Base-by-base conservation (phyloP, 176 grass and related monocot species). In the Alopecurus myosuroides region DNA sequence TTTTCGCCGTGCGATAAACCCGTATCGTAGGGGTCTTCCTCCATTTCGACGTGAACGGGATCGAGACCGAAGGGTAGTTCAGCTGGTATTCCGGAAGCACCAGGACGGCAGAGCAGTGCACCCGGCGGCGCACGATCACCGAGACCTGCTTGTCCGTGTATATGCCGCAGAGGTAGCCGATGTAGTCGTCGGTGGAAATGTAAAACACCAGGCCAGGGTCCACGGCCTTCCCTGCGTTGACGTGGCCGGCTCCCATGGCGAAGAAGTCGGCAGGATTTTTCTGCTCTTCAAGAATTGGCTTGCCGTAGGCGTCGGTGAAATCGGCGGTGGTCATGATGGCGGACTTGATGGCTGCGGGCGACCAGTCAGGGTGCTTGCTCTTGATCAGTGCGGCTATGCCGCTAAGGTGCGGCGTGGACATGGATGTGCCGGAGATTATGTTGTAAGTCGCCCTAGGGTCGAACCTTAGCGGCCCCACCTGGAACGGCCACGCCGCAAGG, bases 251-350 rank as follows among this genome's bases (percentile, higher is more conserved):
- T 13, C 89, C 84, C 2, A 61, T 84, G 67, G 82, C 75, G 12
- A 89, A 91, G 63, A 84, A 79, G 81, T 51, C 28, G 1, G 92
- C 89, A 19, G 44, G 12, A 5, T 9, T 1, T 19, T 25, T 42
- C 46, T 76, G 89, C 71, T 91, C 82, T 35, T 82, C 18, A 11
- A 70, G 13, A 14, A 94, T 78, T 1, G 36, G 83, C 8, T 26
- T 79, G 14, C 86, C 79, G 13, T 72, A 28, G 70, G 45, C 41
- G 83, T 86, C 86, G 44, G 18, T 35, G 71, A 58, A 11, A 18
- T 91, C 74, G 19, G 89, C 83, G 5, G 92, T 91, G 5, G 89
- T 94, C 92, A 94, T 91, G 56, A 91, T 94, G 40, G 84, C 92
- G 3, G 89, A 91, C 77, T 91, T 91, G 86, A 88, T 88, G 4